Evolutionary conservation across 768 basidiomycete species (phyloP).

Genomic region (Pleurotus eryngii): DNA sequence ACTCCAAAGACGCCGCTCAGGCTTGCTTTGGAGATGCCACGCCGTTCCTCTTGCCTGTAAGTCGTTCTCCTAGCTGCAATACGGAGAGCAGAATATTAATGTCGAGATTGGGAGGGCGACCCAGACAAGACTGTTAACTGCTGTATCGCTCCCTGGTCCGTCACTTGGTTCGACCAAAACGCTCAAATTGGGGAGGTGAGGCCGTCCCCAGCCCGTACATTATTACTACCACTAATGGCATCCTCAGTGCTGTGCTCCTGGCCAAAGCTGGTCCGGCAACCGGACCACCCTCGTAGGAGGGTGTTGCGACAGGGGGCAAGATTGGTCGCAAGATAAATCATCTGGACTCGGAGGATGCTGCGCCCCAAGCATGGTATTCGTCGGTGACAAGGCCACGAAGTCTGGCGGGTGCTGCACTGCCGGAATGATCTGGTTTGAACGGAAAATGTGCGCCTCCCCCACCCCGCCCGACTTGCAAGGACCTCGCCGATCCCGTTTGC

Average conservation of each 20-base stretch:
- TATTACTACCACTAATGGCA: not conserved
- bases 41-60: slow-evolving; percentile 1
- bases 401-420: slow-evolving; percentile 5
- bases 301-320: not conserved
- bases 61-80: not conserved
- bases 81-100: not conserved
- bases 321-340: slow-evolving; percentile 2
- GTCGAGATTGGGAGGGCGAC: not conserved
- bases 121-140: not conserved
- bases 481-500: slow-evolving; percentile 1
- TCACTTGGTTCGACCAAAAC: slow-evolving; percentile 4
- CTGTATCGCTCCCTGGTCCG: not conserved
- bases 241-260: not conserved
- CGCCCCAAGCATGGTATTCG: not conserved
- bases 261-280: slow-evolving; percentile 1
- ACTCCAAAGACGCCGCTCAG: not conserved
- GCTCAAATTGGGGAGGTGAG: slow-evolving; percentile 1
- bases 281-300: slow-evolving; percentile 1
- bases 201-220: not conserved
- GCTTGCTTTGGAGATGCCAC: slow-evolving; percentile 4
- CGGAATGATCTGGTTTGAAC: slow-evolving; percentile 3
- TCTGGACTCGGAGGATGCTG: slow-evolving; percentile 6
- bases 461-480: not conserved
- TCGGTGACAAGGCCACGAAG: slow-evolving; percentile 2
- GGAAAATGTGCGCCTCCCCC: not conserved